phyloP scores from a whole-genome alignment of 1,284 basidiomycete species.

The Thecaphora thlaspeos region DNA sequence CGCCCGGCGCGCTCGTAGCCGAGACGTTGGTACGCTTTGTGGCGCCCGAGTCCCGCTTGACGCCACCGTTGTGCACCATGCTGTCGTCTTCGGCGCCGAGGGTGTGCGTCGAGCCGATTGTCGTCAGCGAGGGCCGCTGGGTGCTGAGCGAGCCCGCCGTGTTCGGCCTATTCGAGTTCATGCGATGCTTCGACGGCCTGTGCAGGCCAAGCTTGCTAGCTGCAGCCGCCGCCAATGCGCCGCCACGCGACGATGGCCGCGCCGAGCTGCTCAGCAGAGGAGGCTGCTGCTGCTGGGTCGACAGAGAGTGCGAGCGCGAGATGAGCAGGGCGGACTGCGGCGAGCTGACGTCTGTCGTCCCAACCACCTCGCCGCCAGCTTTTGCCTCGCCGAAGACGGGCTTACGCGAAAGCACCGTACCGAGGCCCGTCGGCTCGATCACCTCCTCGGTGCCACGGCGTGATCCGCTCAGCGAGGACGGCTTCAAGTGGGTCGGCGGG shows the following conservation, averaged over 20 bases:
- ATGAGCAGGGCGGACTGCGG: background rate
- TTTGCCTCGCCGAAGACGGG: too few species aligned
- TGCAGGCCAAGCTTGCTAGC: slow-evolving; percentile 47
- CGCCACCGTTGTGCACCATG: slow-evolving; percentile 9
- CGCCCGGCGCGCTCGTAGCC: slow-evolving; percentile 3
- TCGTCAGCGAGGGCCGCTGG: slow-evolving; percentile 24
- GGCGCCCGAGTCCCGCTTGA: slow-evolving; percentile 15
- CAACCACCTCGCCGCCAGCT: background rate
- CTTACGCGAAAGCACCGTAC: slow-evolving; percentile 5
- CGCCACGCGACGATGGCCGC: slow-evolving; percentile 28
- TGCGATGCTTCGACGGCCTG: slow-evolving; percentile 33
- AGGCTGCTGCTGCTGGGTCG: too few species aligned
- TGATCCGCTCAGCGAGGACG: slow-evolving; percentile 18
- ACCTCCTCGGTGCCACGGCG: slow-evolving; percentile 35
- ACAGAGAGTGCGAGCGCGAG: too few species aligned
- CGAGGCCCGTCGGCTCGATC: slow-evolving; percentile 22
- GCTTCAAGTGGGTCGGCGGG: slow-evolving; percentile 12
- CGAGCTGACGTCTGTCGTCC: background rate
- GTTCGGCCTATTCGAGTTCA: slow-evolving; percentile 29
- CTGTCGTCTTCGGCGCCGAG: slow-evolving; percentile 32
- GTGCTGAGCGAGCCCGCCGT: slow-evolving; percentile 43
- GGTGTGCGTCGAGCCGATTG: slow-evolving; percentile 15
- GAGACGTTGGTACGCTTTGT: too few species aligned
- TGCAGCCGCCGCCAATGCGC: slow-evolving; percentile 39
- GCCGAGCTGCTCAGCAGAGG: background rate